Percentiles rank a stretch among this genome's conserved stretches.
Conservation (phyloP, 768 basidiomycete genomes). For the Scleroderma citrinum region DNA sequence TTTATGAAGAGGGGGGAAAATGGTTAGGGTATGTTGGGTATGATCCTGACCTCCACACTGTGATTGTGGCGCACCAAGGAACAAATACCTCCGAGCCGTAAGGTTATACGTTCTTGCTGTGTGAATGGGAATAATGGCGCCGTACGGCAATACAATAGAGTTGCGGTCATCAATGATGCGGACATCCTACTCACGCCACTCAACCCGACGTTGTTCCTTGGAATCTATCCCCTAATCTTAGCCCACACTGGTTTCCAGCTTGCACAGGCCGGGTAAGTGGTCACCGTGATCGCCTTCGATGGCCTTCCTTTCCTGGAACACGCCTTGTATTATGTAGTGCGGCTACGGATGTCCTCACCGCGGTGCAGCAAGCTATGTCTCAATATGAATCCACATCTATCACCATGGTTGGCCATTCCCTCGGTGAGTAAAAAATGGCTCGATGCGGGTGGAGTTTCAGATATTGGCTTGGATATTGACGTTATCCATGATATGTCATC, state of each 20-base stretch:
- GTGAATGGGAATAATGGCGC: background rate
- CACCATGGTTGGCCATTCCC: constrained; percentile 39
- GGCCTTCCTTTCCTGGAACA: background rate
- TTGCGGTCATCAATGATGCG: constrained; percentile 34
- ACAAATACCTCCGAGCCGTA: constrained; percentile 28
- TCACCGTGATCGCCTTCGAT: background rate
- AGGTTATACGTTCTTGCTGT: too few species aligned
- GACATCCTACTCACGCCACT: constrained; percentile 28
- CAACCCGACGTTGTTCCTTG: constrained; percentile 38
- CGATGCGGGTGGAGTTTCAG: too few species aligned
- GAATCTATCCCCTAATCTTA: constrained; percentile 32
- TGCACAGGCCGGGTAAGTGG: constrained; percentile 36
- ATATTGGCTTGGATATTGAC: background rate
- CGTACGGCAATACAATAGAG: constrained; percentile 17
- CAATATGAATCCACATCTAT: constrained; percentile 30
- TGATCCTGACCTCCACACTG: constrained; percentile 32
- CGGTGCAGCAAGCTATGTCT: constrained; percentile 33
- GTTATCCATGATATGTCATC: background rate
- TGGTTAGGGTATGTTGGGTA: constrained; percentile 49
- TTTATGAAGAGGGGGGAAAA: background rate
- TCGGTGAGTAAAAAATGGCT: constrained; percentile 19
- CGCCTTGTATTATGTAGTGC: constrained; percentile 25
- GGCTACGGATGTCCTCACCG: constrained; percentile 34
- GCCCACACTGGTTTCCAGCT: constrained; percentile 40
- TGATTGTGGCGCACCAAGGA: constrained; percentile 36